Percentiles rank a stretch among this genome's conserved stretches.
Evolutionary conservation across 2,329 filamentous ascomycete genomes (phyloP).

Genomic region (Penicillium sp.): DNA sequence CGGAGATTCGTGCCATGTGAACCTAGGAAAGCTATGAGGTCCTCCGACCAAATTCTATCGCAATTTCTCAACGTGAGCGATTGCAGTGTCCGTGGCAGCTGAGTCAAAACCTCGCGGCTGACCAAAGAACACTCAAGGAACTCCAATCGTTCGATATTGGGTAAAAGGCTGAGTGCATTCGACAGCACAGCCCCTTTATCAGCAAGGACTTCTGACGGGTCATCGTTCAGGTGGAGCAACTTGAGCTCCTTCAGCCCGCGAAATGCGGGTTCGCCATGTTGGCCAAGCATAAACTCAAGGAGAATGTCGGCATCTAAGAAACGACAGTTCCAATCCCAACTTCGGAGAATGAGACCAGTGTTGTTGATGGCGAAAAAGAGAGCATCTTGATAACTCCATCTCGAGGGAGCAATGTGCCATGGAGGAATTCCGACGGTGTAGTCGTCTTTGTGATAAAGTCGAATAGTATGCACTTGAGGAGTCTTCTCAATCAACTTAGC

Average conservation of each 20-base stretch:
- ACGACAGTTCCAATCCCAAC: conserved; percentile 59
- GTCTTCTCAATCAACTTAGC: conserved; percentile 62
- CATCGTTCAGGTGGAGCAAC: conserved; percentile 39
- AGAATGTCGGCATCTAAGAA: conserved; percentile 42
- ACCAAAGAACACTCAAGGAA: conserved; percentile 76
- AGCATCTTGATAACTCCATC: conserved; percentile 69
- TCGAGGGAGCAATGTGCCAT: conserved; percentile 36
- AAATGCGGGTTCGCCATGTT: conserved; percentile 61
- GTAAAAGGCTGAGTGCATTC: conserved; percentile 59
- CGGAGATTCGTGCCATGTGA: conserved; percentile 69
- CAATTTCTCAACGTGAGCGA: conserved; percentile 78
- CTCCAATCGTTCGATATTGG: conserved; percentile 65
- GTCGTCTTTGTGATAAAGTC: conserved; percentile 72
- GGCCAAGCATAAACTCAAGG: conserved; percentile 52
- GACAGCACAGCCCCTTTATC: conserved; percentile 37
- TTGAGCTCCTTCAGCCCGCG: conserved; percentile 35
- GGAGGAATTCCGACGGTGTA: conserved; percentile 35
- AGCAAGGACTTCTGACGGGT: conserved; percentile 46
- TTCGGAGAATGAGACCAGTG: conserved; percentile 48
- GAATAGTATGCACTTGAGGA: conserved; percentile 67
- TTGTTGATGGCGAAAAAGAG: conserved; percentile 67
- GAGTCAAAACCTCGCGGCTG: conserved; percentile 67
- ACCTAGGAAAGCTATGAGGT: conserved; percentile 65
- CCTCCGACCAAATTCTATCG: conserved; percentile 69
- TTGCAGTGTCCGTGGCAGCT: conserved; percentile 66